Evolutionary conservation across 2,329 filamentous ascomycete genomes (phyloP), one percentile per base, ranked within the genome.

Genomic region (Fusarium denticulatum): DNA sequence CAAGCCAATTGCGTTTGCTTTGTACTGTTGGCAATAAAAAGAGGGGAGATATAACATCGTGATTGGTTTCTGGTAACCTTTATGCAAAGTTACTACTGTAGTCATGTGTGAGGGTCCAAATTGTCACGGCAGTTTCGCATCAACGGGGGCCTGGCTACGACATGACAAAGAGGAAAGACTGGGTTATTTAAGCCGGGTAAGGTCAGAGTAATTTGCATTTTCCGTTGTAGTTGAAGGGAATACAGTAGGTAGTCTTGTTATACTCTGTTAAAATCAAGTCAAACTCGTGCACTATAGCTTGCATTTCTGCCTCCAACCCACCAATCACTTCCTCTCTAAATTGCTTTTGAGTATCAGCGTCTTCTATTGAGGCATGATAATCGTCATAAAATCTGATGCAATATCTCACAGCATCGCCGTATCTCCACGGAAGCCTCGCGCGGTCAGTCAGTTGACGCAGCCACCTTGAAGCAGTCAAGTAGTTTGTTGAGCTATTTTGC

Each of bases 381-480:
- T 47, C 9, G 36, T 37, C 36, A 8, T 37, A 37, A 37, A 37
- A 37, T 18, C 9, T 11, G 18, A 37, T 37, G 18, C 36, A 37
- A 37, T 37, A 37, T 37, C 36, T 37, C 28, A 32, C 45, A 22
- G 28, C 28, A n/a, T 49, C 28, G 7, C 45, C 45, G 20, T 49
- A 49, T 32, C 28, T 49, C 45, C 13, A 49, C 9, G 45, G 2
- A 6, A 32, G 0, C 28, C 28, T 49, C 3, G 28, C 45, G 0
- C 45, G 45, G 0, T 32, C 45, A 0, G 14, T 32, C 1, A 30
- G 0, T 1, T 7, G 45, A 2, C 28, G 28, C 1, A 49, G 20
- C 28, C 45, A 49, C 45, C 28, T 49, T 16, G 45, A 49, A 10
- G 45, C 45, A 4, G 45, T 49, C 20, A 49, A 1, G 3, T n/a